Evolutionary conservation across 148 eudicot genomes (phyloP), one percentile per base, ranked within the genome.

Genomic region (Rheum nobile): DNA sequence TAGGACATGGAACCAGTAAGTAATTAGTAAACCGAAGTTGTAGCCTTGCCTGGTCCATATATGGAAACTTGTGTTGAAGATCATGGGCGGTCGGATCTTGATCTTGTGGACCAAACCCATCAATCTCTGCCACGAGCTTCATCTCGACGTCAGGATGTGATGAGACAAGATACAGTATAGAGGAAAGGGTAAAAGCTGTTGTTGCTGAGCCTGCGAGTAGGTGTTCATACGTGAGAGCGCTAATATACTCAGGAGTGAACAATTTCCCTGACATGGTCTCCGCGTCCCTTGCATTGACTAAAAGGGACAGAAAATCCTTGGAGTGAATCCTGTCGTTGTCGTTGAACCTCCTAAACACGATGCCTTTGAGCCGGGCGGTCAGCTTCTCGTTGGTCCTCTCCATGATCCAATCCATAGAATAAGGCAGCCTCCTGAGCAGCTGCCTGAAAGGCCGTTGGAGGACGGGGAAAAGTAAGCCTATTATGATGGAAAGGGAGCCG

Each of bases 131-230:
- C 19, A 91, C 44, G 79, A 94, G 70, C 72, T 91, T 91, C 73
- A 63, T 85, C 89, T 94, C 96, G 28, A 94, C 97, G 50, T 85
- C 84, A 67, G 85, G 89, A 79, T 94, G 90, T 17, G 86, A 82
- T 10, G 97, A 82, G 47, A 94, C 88, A 46, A 94, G 83, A 77
- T 91, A 94, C 70, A 91, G 14, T 74, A 85, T 76, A 1, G 91
- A 82, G 19, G 98, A 91, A 71, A 91, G 44, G n/a, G 98, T 94
- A 74, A 94, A 94, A 24, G 97, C 84, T 8, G 98, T 91, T 5
- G 98, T 94, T 1, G 97, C 90, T 29, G 98, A 94, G 21, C 98
- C 98, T 32, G 93, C 93, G 59, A 89, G 82, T 5, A 90, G 78
- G 46, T 90, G 91, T 72, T 94, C 98, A 44, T 91, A 94, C 35